Evolutionary conservation across 257 asterid genomes (phyloP).

Genomic region (Lithospermum erythrorhizon): DNA sequence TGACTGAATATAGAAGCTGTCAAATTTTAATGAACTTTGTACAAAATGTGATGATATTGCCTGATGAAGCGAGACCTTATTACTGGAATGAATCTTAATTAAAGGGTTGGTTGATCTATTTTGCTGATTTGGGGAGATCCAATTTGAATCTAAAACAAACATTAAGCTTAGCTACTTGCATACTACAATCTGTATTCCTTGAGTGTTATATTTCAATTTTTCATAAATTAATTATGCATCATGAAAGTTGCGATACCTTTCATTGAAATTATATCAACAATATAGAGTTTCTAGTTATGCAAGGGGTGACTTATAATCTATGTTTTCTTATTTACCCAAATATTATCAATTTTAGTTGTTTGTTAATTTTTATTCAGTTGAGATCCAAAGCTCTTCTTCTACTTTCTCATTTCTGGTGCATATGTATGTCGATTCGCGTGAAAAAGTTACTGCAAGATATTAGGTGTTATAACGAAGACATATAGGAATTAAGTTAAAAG

Average conservation of each 20-base stretch:
- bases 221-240: background rate
- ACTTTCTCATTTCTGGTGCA: conserved; percentile 56
- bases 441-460: conserved; percentile 93
- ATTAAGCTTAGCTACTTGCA: background rate
- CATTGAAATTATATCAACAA: background rate
- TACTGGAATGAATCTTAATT: background rate
- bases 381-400: conserved; percentile 9
- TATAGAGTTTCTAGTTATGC: background rate
- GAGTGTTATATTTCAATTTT: background rate
- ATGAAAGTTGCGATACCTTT: background rate
- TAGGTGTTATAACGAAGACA: too few relatives aligned
- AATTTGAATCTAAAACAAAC: too few relatives aligned
- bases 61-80: background rate
- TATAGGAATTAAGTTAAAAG: too few relatives aligned
- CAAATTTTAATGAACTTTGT: background rate
- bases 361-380: background rate
- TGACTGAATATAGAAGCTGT: background rate
- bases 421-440: conserved; percentile 73
- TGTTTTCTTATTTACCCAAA: background rate
- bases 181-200: background rate
- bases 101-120: too few relatives aligned
- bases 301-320: too few relatives aligned
- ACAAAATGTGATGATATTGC: background rate
- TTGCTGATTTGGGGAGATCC: background rate
- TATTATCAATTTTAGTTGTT: background rate